Conservation (phyloP, 352 stramenopile species). For the Globisporangium heterothallicum region DNA sequence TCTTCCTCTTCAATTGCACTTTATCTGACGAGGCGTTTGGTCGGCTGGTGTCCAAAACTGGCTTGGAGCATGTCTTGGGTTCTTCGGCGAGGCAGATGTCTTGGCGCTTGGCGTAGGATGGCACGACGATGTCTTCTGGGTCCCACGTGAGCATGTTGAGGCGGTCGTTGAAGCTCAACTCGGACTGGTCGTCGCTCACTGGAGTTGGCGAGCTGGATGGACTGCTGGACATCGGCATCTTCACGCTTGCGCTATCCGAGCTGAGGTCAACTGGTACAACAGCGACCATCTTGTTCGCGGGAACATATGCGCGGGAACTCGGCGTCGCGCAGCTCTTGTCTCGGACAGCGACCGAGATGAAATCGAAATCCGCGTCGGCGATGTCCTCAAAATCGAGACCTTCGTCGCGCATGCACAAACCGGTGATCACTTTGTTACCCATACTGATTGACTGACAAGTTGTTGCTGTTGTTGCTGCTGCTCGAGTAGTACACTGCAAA, state of each 20-base stretch:
- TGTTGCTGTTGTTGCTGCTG: neutral
- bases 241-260: neutral
- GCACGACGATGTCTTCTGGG: conserved; percentile 17
- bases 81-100: conserved; percentile 6
- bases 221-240: neutral
- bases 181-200: conserved; percentile 1
- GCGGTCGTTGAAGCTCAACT: conserved; percentile 32
- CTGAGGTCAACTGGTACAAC: neutral
- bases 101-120: conserved; percentile 18
- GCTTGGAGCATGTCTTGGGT: neutral
- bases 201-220: neutral
- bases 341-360: conserved; percentile 1
- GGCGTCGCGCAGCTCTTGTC: neutral
- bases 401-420: neutral
- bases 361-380: neutral
- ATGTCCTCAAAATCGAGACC: neutral
- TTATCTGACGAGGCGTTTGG: neutral
- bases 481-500: neutral
- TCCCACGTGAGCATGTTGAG: conserved; percentile 34
- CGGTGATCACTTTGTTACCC: conserved; percentile 4
- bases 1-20: neutral
- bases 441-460: neutral
- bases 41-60: neutral
- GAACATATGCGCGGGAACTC: neutral
- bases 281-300: neutral